phyloP scores from a whole-genome alignment of 129 eudicot species.

The Kitagawia praeruptora region DNA sequence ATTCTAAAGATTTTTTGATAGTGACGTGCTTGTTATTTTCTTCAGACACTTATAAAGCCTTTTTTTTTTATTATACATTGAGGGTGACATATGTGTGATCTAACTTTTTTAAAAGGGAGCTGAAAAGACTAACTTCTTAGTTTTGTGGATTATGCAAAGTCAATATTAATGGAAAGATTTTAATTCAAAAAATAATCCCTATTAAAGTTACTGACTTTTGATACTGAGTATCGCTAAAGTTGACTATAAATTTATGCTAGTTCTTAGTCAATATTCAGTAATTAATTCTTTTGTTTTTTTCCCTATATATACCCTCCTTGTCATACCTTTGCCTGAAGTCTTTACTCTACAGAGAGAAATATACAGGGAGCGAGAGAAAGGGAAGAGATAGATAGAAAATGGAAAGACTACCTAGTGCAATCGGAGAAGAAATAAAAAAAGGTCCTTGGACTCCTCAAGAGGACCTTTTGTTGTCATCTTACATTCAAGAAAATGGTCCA shows the following conservation, averaged over 20 bases:
- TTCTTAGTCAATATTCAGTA: no score
- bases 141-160: no score
- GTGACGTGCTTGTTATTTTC: background rate
- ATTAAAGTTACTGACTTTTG: background rate
- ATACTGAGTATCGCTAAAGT: background rate
- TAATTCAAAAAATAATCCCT: background rate
- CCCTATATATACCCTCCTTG: background rate
- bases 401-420: constrained; percentile 9
- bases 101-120: background rate
- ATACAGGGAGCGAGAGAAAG: background rate
- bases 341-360: background rate
- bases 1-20: background rate
- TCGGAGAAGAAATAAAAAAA: constrained; percentile 10
- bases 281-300: background rate
- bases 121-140: background rate
- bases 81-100: background rate
- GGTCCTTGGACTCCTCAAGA: constrained; percentile 48
- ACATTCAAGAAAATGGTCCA: constrained; percentile 42
- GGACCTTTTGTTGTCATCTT: constrained; percentile 31
- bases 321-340: background rate
- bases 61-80: no score
- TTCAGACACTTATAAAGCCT: background rate
- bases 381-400: background rate
- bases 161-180: no score
- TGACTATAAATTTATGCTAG: no score